Evolutionary conservation across 352 stramenopile species (phyloP).

Genomic region (Blastocystis hominis): DNA sequence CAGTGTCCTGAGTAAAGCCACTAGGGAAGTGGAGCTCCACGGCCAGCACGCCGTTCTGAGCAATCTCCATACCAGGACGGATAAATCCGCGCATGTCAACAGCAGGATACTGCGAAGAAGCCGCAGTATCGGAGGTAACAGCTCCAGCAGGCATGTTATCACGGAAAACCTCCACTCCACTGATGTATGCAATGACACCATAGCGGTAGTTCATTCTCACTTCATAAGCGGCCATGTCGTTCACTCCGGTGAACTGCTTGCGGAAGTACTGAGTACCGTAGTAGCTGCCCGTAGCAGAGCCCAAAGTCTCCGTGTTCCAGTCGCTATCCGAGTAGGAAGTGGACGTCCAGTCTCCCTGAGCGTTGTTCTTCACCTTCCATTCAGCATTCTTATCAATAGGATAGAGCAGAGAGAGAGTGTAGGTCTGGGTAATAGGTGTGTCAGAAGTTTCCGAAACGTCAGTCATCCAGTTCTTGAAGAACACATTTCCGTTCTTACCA

Average conservation of each 20-base stretch:
- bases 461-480: background rate
- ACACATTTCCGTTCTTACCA: background rate
- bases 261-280: conserved; percentile 7
- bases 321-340: background rate
- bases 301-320: background rate
- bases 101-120: background rate
- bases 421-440: too few relatives aligned
- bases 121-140: background rate
- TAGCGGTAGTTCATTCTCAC: background rate
- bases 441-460: background rate
- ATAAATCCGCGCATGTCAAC: background rate
- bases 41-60: background rate
- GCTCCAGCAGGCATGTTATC: conserved; percentile 20
- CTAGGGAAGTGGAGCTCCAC: background rate
- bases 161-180: conserved; percentile 25
- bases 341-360: background rate
- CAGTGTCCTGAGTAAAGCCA: background rate
- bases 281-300: background rate
- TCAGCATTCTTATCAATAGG: background rate
- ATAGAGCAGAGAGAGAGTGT: background rate
- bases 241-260: background rate
- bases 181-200: conserved; percentile 33
- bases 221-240: background rate
- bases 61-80: background rate
- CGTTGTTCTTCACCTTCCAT: background rate